A percentile compares a stretch with the other conserved stretches of the same genome.
These are phyloP conservation scores for Prunus kanzakura DNA, from an alignment of 306 rosid genomes.

Conservation along the genomic window DNA sequence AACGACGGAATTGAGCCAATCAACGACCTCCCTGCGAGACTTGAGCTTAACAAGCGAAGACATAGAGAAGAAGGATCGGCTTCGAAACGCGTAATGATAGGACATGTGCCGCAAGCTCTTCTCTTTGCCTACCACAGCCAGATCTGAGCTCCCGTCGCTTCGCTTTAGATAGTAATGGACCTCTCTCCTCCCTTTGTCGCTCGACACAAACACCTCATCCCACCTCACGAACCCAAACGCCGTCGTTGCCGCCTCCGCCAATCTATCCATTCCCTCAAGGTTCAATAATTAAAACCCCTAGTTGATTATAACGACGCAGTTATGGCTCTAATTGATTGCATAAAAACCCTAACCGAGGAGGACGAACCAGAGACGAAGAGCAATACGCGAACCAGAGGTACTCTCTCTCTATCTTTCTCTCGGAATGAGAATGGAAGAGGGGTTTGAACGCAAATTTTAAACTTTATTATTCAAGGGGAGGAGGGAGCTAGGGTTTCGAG, in stretches of 20 bases:
- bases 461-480: neutral
- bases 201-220: slow-evolving; percentile 60
- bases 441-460: slow-evolving; percentile 29
- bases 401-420: slow-evolving; percentile 5
- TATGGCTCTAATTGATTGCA: neutral
- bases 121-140: slow-evolving; percentile 76
- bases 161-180: slow-evolving; percentile 61
- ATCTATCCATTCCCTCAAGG: slow-evolving; percentile 39
- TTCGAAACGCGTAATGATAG: slow-evolving; percentile 47
- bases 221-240: slow-evolving; percentile 46
- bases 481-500: slow-evolving; percentile 66
- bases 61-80: slow-evolving; percentile 21
- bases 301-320: neutral
- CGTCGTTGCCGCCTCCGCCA: slow-evolving; percentile 38
- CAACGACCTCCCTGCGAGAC: slow-evolving; percentile 70
- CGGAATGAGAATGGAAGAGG: neutral
- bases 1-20: slow-evolving; percentile 67
- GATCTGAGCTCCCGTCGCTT: slow-evolving; percentile 61
- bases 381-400: neutral
- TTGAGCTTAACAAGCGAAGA: slow-evolving; percentile 49
- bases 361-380: neutral
- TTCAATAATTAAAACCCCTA: neutral
- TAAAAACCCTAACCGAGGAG: neutral
- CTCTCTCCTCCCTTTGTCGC: slow-evolving; percentile 66
- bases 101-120: slow-evolving; percentile 68